phyloP scores from a whole-genome alignment of 1,139 yeast species.

The Eremothecium cymbalariae region DNA sequence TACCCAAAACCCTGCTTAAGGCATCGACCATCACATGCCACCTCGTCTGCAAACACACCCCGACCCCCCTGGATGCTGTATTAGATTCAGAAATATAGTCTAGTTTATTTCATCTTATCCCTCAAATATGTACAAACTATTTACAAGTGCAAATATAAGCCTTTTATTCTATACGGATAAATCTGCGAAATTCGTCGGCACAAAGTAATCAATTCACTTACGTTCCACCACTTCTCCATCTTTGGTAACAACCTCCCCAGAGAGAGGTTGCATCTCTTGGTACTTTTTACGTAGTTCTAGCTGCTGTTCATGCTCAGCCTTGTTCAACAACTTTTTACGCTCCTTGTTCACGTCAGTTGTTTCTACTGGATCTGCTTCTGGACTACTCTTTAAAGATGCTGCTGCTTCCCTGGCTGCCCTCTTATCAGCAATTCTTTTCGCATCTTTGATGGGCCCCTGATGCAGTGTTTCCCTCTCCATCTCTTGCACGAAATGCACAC shows the following conservation, averaged over 20 bases:
- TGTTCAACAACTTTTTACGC: constrained; percentile 45
- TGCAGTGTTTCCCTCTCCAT: constrained; percentile 60
- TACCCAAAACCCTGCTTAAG: too few species aligned
- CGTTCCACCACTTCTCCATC: constrained; percentile 19
- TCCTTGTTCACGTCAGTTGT: too few species aligned
- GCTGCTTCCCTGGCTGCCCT: constrained; percentile 35
- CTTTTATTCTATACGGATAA: too few species aligned
- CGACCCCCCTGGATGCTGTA: too few species aligned
- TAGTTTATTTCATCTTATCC: too few species aligned
- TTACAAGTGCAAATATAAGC: too few species aligned
- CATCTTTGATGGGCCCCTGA: constrained; percentile 77
- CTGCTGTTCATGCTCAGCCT: constrained; percentile 70
- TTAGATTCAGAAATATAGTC: too few species aligned
- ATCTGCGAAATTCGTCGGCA: background rate
- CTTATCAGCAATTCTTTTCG: constrained; percentile 49
- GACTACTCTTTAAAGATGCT: constrained; percentile 14
- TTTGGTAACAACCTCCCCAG: constrained; percentile 36
- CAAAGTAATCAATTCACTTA: background rate
- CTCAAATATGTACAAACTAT: too few species aligned
- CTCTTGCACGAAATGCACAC: constrained; percentile 61
- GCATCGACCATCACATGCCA: too few species aligned
- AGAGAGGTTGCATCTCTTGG: constrained; percentile 60
- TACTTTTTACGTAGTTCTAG: constrained; percentile 55
- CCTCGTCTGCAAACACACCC: too few species aligned
- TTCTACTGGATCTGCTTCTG: constrained; percentile 27